These are phyloP conservation scores for Holtermanniella nyarrowii DNA, from an alignment of 768 basidiomycete genomes.

Conservation along the genomic window DNA sequence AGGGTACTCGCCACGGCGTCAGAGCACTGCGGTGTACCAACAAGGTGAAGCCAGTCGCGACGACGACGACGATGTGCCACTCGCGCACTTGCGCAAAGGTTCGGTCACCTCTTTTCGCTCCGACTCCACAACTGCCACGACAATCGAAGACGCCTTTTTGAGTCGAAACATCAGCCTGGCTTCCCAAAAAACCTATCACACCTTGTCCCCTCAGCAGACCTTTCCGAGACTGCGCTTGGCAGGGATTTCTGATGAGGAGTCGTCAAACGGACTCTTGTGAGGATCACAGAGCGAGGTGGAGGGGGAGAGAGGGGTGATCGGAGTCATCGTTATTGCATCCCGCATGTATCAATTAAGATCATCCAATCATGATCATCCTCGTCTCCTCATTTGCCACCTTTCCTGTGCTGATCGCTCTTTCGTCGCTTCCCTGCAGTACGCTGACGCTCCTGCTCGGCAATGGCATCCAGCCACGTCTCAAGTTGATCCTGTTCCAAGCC, in stretches of 20 bases:
- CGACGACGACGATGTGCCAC: not conserved
- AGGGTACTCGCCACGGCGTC: not conserved
- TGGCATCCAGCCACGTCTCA: not conserved
- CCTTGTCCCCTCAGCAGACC: not conserved
- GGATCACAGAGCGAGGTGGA: too few relatives aligned
- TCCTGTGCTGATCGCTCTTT: not conserved
- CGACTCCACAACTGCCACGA: slow-evolving; percentile 8
- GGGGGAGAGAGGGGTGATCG: too few relatives aligned
- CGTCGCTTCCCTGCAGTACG: not conserved
- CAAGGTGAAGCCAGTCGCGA: too few relatives aligned
- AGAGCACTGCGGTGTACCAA: too few relatives aligned
- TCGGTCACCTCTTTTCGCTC: not conserved
- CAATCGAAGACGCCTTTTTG: slow-evolving; percentile 9
- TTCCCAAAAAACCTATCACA: not conserved
- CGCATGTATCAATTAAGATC: not conserved
- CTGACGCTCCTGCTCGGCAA: not conserved
- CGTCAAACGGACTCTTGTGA: not conserved
- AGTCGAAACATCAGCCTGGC: not conserved
- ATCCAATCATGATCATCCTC: too few relatives aligned
- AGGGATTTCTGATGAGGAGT: not conserved
- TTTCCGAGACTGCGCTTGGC: not conserved
- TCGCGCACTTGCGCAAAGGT: not conserved
- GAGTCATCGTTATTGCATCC: too few relatives aligned
- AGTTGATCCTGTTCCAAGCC: not conserved
- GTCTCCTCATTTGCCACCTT: not conserved